Percentiles rank a stretch among this genome's conserved stretches.
phyloP scores from a whole-genome alignment of 805 yeast species.

The Spathaspora boniae region DNA sequence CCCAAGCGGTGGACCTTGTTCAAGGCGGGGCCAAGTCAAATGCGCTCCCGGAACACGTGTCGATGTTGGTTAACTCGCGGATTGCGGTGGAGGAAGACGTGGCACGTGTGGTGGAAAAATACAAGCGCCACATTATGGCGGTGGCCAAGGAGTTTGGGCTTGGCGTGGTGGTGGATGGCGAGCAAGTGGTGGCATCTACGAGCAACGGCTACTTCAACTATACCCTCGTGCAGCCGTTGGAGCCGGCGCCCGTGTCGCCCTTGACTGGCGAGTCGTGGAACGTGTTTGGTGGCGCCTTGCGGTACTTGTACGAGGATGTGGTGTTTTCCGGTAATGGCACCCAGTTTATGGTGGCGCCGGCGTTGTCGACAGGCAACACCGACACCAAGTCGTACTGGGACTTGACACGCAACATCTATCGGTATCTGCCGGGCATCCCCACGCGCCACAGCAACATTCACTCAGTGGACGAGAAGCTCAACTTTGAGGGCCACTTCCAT shows the following conservation, averaged over 20 bases:
- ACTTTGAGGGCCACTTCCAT: constrained; percentile 31
- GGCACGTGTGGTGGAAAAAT: constrained; percentile 26
- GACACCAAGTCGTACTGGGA: constrained; percentile 43
- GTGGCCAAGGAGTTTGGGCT: constrained; percentile 36
- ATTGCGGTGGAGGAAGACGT: constrained; percentile 44
- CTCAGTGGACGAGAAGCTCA: constrained; percentile 31
- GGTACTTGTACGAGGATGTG: constrained; percentile 37
- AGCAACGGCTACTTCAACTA: constrained; percentile 30
- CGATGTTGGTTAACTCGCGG: constrained; percentile 42
- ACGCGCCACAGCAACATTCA: constrained; percentile 23
- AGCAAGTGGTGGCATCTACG: constrained; percentile 20
- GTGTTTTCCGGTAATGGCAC: constrained; percentile 17
- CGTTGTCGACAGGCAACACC: constrained; percentile 35
- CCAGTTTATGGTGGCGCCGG: constrained; percentile 32
- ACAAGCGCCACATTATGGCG: constrained; percentile 23
- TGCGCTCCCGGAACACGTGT: constrained; percentile 48
- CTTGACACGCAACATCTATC: constrained; percentile 33
- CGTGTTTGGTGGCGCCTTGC: constrained; percentile 32
- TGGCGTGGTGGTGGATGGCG: constrained; percentile 30
- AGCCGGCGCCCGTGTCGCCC: constrained; percentile 40
- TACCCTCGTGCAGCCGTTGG: constrained; percentile 21
- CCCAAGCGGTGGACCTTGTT: constrained; percentile 48
- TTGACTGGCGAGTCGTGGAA: constrained; percentile 30
- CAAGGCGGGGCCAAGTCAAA: constrained; percentile 49
- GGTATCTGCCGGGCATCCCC: constrained; percentile 29